Base-by-base conservation (phyloP, 495 filamentous ascomycete genomes). In the Friedmanniomyces simplex region DNA sequence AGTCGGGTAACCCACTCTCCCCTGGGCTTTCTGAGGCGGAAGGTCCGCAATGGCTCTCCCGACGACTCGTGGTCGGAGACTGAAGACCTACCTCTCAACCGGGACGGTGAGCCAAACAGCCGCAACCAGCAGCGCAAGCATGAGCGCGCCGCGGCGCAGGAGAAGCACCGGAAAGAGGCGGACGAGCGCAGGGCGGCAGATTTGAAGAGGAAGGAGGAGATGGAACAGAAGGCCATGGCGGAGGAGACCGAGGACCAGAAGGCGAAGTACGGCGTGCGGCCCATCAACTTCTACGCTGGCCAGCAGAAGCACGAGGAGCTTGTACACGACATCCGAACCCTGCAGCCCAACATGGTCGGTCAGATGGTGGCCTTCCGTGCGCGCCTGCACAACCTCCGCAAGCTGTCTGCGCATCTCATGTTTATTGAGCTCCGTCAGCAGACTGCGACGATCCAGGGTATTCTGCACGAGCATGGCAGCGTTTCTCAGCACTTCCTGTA, bases 381-480 rank as follows among this genome's bases (percentile, higher is more conserved):
- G 6, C 86, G 88, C 72, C 76, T 96, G 25, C 89, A 96, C 69
- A 95, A 93, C 73, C 74, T 86, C 21, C 78, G 91, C 61, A 84
- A 86, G 59, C 88, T 96, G 74, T 87, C 88, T 62, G 86, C 89
- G 58, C 94, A 96, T 73, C 82, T 96, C 76, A 86, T 82, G 54
- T 96, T 97, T 74, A 78, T 96, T 66, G 88, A 93, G 71, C 79
- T 97, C 54, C 78, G 90, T 55, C 85, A 95, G 74, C 84, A 87
- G 67, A 82, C 83, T 49, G 80, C 82, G 66, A 84, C 88, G 25
- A 82, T 96, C 18, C 91, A 96, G 75, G 90, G 82, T 52, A 81
- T 86, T 36, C 87, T 63, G 75, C 83, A 52, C 80, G 83, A 65
- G 72, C 75, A 60, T 77, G 82, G 25, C 65, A 74, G 76, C 60